A percentile compares a stretch with the other conserved stretches of the same genome.
Evolutionary conservation across 2,329 filamentous ascomycete genomes (phyloP).

Genomic region (Leptographium galeiforme): DNA sequence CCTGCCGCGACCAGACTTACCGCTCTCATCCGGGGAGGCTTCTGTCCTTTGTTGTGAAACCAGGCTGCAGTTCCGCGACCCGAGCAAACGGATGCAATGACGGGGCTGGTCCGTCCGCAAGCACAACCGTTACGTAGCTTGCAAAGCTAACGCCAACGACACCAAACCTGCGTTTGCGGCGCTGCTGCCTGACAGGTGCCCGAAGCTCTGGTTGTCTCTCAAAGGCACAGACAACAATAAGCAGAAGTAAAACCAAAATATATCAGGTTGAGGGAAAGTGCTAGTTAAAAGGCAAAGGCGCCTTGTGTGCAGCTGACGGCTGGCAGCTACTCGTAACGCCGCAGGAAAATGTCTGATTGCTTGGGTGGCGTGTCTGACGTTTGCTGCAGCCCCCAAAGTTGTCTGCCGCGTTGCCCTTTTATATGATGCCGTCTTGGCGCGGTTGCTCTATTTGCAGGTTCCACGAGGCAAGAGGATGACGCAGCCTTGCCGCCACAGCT

Average conservation of each 20-base stretch:
- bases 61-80: background rate
- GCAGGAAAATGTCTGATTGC: background rate
- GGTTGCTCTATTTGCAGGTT: background rate
- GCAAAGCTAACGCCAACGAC: background rate
- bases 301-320: background rate
- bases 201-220: background rate
- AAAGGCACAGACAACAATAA: background rate
- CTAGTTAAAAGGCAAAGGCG: background rate
- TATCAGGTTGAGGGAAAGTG: background rate
- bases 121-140: background rate
- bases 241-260: background rate
- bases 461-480: constrained; percentile 6
- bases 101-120: background rate
- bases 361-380: background rate
- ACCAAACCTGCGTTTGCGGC: background rate
- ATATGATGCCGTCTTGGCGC: background rate
- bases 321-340: background rate
- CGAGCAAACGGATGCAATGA: background rate
- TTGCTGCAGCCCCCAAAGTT: background rate
- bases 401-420: background rate
- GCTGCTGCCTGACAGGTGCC: background rate
- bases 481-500: constrained; percentile 11
- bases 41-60: background rate
- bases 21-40: background rate
- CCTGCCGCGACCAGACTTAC: background rate